A percentile compares a stretch with the other conserved stretches of the same genome.
phyloP scores from a whole-genome alignment of 2,329 filamentous ascomycete genomes.

The Metarhizium brunneum region DNA sequence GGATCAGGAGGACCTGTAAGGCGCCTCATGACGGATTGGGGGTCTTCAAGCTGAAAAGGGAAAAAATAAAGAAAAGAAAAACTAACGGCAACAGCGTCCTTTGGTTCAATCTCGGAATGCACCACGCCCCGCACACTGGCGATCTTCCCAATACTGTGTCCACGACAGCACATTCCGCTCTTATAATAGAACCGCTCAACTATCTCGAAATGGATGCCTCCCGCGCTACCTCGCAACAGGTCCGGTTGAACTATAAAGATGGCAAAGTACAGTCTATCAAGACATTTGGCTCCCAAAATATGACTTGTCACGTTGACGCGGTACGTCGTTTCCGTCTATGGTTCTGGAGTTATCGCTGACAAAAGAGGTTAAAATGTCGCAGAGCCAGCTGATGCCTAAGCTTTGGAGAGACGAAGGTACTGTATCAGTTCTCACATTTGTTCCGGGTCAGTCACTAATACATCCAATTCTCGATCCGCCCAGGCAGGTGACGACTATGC shows the following conservation, averaged over 20 bases:
- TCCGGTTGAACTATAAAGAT: background rate
- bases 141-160: slow-evolving; percentile 37
- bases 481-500: too few species aligned
- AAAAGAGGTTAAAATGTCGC: background rate
- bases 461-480: too few species aligned
- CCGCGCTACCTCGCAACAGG: background rate
- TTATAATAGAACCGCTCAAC: background rate
- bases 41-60: background rate
- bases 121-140: slow-evolving; percentile 43
- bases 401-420: background rate
- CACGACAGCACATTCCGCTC: slow-evolving; percentile 3
- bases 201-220: background rate
- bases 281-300: background rate
- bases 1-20: slow-evolving; percentile 23
- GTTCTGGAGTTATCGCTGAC: background rate
- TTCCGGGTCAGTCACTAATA: background rate
- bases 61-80: background rate
- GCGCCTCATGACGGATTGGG: background rate
- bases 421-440: background rate
- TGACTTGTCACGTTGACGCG: background rate
- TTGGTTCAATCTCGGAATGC: slow-evolving; percentile 46
- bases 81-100: slow-evolving; percentile 23
- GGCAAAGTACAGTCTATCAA: background rate
- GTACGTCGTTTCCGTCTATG: background rate
- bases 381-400: background rate